phyloP scores from a whole-genome alignment of 177 flowering plant species.

The Vitis hybrid region DNA sequence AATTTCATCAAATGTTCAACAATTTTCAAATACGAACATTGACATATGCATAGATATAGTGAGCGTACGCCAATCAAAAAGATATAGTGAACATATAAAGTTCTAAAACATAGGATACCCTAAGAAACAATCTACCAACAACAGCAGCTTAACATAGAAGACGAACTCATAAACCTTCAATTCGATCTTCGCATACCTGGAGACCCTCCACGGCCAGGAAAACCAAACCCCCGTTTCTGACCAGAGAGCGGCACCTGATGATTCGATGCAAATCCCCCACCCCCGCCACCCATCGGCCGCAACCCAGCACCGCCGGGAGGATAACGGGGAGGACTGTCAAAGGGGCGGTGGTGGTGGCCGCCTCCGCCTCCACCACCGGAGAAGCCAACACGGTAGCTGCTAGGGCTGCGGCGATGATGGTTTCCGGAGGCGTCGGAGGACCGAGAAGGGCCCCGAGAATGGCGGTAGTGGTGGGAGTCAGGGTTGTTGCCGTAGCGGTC shows the following conservation, averaged over 20 bases:
- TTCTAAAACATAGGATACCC: too few species aligned
- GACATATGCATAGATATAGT: too few species aligned
- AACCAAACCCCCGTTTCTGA: conserved; percentile 60
- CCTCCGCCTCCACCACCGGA: conserved; percentile 17
- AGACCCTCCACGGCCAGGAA: conserved; percentile 43
- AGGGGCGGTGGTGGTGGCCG: conserved; percentile 27
- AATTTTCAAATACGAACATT: too few species aligned
- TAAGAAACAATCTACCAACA: not conserved
- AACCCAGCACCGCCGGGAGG: conserved; percentile 22
- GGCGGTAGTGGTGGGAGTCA: conserved; percentile 22
- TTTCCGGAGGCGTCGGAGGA: conserved; percentile 28
- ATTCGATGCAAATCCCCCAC: conserved; percentile 25
- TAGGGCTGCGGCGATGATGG: conserved; percentile 35
- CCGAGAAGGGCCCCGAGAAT: conserved; percentile 40
- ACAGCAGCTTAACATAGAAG: not conserved
- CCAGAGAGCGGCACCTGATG: conserved; percentile 39
- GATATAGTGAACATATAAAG: too few species aligned
- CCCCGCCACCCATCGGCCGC: conserved; percentile 16
- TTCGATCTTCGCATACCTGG: conserved; percentile 37
- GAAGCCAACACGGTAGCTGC: conserved; percentile 22
- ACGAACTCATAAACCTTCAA: not conserved
- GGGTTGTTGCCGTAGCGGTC: conserved; percentile 38
- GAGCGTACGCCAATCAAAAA: too few species aligned
- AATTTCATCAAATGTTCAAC: too few species aligned
- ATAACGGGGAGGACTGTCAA: conserved; percentile 50